A percentile compares a stretch with the other conserved stretches of the same genome.
These are phyloP conservation scores for Naegleria gruberi DNA, from an alignment of 208 protist species.

Conservation along the genomic window DNA sequence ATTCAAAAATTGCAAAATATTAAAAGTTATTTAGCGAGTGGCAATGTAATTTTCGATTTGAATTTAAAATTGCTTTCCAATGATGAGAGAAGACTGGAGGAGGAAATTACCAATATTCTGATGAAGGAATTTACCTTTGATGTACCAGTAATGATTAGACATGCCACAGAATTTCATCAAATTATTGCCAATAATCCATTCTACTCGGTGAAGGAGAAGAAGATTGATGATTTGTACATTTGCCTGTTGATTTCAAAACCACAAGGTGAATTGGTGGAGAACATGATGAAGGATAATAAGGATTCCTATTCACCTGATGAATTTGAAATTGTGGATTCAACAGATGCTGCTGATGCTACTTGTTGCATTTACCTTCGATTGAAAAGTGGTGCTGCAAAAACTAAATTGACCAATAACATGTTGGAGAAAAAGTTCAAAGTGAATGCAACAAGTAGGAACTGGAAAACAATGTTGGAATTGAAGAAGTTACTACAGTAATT, in stretches of 20 bases:
- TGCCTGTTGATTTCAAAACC: not conserved
- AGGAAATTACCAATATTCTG: too few species aligned
- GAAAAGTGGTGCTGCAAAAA: not conserved
- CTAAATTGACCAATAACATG: not conserved
- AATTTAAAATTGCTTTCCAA: not conserved
- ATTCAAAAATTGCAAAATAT: too few species aligned
- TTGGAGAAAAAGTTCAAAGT: not conserved
- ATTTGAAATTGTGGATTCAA: not conserved
- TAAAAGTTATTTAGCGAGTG: not conserved
- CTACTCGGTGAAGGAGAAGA: too few species aligned
- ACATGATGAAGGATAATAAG: not conserved
- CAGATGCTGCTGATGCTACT: too few species aligned
- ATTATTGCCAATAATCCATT: too few species aligned
- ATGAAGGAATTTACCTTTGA: too few species aligned
- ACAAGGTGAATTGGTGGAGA: not conserved
- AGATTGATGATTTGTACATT: not conserved
- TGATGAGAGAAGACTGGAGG: not conserved
- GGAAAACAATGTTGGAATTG: not conserved
- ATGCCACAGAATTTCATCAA: too few species aligned
- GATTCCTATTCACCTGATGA: not conserved
- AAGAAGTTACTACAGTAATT: too few species aligned
- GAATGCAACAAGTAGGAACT: not conserved
- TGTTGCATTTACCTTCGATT: not conserved
- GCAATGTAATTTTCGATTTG: not conserved
- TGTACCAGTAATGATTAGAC: too few species aligned